Evolutionary conservation across 352 stramenopile species (phyloP).

Genomic region (Pythium dissotocum): DNA sequence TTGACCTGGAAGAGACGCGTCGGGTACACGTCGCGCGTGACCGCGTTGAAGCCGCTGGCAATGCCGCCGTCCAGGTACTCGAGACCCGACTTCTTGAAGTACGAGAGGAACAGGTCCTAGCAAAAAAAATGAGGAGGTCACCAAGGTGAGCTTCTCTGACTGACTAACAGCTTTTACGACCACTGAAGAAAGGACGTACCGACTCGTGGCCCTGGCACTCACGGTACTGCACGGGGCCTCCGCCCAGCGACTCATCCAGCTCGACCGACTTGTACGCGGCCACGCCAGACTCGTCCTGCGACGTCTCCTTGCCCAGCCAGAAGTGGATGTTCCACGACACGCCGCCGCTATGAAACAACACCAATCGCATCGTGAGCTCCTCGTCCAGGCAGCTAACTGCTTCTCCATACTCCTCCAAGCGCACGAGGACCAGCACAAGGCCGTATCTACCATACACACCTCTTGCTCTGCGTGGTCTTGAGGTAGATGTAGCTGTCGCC

Average conservation of each 20-base stretch:
- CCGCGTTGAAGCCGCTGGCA: constrained; percentile 91
- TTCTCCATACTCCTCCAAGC: too few species aligned
- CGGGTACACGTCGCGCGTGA: constrained; percentile 89
- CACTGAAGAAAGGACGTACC: constrained; percentile 27
- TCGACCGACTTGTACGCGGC: constrained; percentile 97
- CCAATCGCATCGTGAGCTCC: background rate
- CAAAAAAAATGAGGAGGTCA: background rate
- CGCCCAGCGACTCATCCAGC: constrained; percentile 93
- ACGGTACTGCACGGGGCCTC: constrained; percentile 92
- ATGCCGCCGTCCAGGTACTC: constrained; percentile 93
- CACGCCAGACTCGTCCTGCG: constrained; percentile 92
- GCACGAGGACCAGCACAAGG: too few species aligned
- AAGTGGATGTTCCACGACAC: constrained; percentile 94
- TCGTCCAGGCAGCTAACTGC: background rate
- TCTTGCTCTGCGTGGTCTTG: constrained; percentile 65
- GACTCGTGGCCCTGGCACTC: constrained; percentile 80
- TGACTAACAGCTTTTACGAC: background rate
- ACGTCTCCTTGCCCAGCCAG: constrained; percentile 94
- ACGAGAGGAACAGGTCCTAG: constrained; percentile 90
- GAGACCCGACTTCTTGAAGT: constrained; percentile 92
- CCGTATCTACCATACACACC: constrained; percentile 19
- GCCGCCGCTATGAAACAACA: constrained; percentile 27
- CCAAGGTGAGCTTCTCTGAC: background rate
- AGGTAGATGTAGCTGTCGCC: constrained; percentile 98
- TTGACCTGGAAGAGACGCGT: constrained; percentile 91